These are phyloP conservation scores for Isabelozyma gotoi DNA, from an alignment of 805 yeast species.

Conservation along the genomic window DNA sequence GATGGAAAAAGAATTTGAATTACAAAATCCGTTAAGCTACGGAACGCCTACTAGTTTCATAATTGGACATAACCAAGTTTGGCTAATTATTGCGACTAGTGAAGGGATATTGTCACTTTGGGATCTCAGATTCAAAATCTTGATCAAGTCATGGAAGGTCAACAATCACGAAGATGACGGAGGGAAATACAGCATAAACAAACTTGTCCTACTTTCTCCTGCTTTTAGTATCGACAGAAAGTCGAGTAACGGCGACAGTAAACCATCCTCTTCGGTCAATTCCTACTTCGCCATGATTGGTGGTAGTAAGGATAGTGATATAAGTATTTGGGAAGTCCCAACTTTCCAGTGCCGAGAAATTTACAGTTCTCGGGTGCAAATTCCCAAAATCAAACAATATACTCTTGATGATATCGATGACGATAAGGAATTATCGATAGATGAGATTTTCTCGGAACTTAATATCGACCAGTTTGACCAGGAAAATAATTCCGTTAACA, in stretches of 20 bases:
- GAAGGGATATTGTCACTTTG: slow-evolving; percentile 75
- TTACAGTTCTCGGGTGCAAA: slow-evolving; percentile 16
- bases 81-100: slow-evolving; percentile 75
- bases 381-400: slow-evolving; percentile 23
- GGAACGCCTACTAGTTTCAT: slow-evolving; percentile 67
- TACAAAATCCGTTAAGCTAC: slow-evolving; percentile 58
- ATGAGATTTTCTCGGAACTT: slow-evolving; percentile 15
- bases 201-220: slow-evolving; percentile 45
- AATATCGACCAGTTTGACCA: slow-evolving; percentile 16
- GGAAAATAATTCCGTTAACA: neutral
- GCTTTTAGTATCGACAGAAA: slow-evolving; percentile 23
- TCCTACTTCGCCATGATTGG: slow-evolving; percentile 55
- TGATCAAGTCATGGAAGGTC: slow-evolving; percentile 63
- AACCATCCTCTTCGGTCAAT: slow-evolving; percentile 1
- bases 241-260: neutral
- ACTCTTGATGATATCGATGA: slow-evolving; percentile 18
- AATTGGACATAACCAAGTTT: slow-evolving; percentile 50
- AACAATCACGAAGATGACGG: slow-evolving; percentile 22
- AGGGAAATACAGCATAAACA: slow-evolving; percentile 42
- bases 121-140: slow-evolving; percentile 71
- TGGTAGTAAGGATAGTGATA: slow-evolving; percentile 58
- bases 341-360: slow-evolving; percentile 52
- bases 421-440: slow-evolving; percentile 11
- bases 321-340: slow-evolving; percentile 76
- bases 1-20: slow-evolving; percentile 40